Conservation (phyloP, 2,329 filamentous ascomycete species). For the Aspergillus vadensis region DNA sequence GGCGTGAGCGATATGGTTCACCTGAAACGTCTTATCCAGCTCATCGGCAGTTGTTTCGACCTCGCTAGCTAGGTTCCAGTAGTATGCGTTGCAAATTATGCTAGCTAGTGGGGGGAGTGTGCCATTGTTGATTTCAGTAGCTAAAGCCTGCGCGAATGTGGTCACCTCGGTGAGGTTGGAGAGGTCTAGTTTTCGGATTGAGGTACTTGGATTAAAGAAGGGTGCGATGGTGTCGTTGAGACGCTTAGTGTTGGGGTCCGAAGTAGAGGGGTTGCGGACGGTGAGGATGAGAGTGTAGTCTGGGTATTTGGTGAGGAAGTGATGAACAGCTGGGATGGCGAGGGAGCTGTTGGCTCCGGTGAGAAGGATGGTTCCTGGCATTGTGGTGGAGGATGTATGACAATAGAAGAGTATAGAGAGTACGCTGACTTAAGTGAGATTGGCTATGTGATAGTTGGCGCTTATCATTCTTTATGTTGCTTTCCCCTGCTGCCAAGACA, state of each 20-base stretch:
- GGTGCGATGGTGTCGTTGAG: background rate
- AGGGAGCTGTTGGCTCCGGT: constrained; percentile 10
- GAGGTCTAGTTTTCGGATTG: constrained; percentile 7
- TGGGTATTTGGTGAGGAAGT: constrained; percentile 3
- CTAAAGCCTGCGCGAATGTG: background rate
- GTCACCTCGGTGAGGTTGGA: constrained; percentile 3
- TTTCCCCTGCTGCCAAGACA: background rate
- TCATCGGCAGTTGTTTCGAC: constrained; percentile 2
- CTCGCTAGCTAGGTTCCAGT: constrained; percentile 8
- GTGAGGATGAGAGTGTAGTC: constrained; percentile 6
- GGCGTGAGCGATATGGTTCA: constrained; percentile 10
- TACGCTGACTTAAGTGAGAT: too few relatives aligned
- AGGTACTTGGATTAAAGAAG: background rate
- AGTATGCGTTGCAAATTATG: constrained; percentile 14
- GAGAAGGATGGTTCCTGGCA: constrained; percentile 9
- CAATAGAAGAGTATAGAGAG: background rate
- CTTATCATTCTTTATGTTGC: background rate
- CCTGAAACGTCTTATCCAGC: constrained; percentile 9
- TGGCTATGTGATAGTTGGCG: background rate
- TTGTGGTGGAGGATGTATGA: background rate
- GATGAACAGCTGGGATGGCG: background rate
- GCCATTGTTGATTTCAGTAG: constrained; percentile 8
- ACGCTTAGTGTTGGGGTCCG: background rate
- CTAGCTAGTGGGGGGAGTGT: constrained; percentile 5
- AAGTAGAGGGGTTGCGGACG: constrained; percentile 2